Conservation (phyloP, 2,329 filamentous ascomycete genomes). For the Fusarium torulosum region DNA sequence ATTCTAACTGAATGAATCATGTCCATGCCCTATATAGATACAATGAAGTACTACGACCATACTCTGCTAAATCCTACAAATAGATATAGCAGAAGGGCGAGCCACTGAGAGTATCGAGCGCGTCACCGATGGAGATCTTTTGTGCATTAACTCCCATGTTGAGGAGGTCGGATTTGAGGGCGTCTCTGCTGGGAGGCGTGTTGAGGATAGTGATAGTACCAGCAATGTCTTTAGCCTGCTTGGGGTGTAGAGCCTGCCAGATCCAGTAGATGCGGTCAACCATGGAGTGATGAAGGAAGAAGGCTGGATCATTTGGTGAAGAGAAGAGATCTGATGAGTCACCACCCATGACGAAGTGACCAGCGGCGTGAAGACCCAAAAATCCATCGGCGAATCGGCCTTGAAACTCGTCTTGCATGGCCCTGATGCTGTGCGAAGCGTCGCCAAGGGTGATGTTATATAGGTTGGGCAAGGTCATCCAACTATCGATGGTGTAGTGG, state of each 20-base stretch:
- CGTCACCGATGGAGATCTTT: not conserved
- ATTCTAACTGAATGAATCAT: too few species aligned
- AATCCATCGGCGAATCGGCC: constrained; percentile 4
- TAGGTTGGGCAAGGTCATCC: not conserved
- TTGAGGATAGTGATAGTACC: constrained; percentile 18
- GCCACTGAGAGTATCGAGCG: not conserved
- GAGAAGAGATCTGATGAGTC: constrained; percentile 21
- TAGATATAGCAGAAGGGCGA: constrained; percentile 8
- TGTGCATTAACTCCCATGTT: constrained; percentile 11
- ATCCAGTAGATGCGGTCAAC: constrained; percentile 18
- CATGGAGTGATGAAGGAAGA: constrained; percentile 21
- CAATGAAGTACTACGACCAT: fast-evolving
- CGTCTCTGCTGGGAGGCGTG: constrained; percentile 3
- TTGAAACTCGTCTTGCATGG: constrained; percentile 23
- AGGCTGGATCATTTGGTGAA: constrained; percentile 9
- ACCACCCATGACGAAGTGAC: constrained; percentile 11
- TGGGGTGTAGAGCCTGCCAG: constrained; percentile 14
- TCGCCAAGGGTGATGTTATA: not conserved
- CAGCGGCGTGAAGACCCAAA: constrained; percentile 9
- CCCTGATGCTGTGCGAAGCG: not conserved
- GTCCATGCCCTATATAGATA: too few species aligned
- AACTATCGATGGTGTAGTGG: not conserved
- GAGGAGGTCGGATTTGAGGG: constrained; percentile 4
- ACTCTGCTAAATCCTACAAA: not conserved
- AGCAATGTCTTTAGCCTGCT: constrained; percentile 1